Conservation (phyloP, 768 basidiomycete species). For the Serendipita vermifera region DNA sequence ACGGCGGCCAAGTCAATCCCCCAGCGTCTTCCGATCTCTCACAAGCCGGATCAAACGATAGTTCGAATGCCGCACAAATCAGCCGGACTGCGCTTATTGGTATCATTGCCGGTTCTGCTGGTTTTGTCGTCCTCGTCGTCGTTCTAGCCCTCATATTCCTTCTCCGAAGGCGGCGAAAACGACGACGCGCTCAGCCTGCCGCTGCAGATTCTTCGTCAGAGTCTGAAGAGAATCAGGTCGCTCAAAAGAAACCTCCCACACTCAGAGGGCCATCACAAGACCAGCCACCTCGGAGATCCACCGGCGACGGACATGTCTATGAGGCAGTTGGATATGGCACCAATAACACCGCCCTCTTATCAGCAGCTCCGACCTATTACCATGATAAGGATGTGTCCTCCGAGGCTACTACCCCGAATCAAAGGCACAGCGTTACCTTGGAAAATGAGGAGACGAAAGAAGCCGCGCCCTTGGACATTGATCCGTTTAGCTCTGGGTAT, state of each 20-base stretch:
- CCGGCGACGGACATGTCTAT: background rate
- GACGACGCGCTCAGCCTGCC: background rate
- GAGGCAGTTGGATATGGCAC: background rate
- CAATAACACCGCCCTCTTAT: background rate
- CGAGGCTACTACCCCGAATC: background rate
- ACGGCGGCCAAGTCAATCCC: no score
- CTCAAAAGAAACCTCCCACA: background rate
- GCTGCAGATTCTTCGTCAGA: background rate
- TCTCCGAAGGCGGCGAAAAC: background rate
- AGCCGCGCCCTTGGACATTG: background rate
- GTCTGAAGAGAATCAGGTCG: background rate
- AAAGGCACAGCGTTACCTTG: background rate
- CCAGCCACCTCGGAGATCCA: background rate
- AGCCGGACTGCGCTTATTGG: background rate
- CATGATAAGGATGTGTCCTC: background rate
- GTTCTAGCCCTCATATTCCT: background rate
- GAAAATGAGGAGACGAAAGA: background rate
- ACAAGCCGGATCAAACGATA: no score
- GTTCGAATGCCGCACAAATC: background rate
- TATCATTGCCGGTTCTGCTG: background rate
- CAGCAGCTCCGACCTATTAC: background rate
- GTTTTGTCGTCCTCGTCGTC: background rate
- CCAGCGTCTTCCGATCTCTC: no score
- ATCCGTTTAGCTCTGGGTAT: slow-evolving; percentile 1
- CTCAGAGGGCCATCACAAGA: background rate